Percentiles rank a stretch among this genome's conserved stretches.
phyloP scores from a whole-genome alignment of 352 stramenopile genomes.

The Globisporangium barbulae region DNA sequence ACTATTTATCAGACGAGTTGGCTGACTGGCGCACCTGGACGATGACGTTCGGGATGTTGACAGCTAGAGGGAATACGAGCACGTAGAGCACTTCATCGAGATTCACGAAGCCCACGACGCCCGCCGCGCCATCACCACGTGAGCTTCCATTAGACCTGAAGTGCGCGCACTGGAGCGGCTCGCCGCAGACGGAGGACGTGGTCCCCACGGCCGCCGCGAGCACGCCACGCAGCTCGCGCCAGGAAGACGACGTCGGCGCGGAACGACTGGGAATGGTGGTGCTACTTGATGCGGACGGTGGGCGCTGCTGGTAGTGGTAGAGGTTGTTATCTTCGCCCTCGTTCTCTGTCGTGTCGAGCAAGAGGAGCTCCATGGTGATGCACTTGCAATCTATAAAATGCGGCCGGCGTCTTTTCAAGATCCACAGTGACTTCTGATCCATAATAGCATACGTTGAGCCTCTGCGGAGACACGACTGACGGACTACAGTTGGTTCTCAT shows the following conservation, averaged over 20 bases:
- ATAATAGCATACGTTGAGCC: background rate
- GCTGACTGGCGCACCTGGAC: slow-evolving; percentile 15
- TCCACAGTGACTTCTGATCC: background rate
- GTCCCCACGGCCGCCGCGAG: slow-evolving; percentile 54
- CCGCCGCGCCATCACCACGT: background rate
- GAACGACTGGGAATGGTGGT: background rate
- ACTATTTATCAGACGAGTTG: background rate
- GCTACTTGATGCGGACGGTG: background rate
- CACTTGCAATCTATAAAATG: too few relatives aligned
- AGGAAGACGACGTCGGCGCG: slow-evolving; percentile 17
- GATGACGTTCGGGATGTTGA: slow-evolving; percentile 16
- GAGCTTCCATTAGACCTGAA: slow-evolving; percentile 20
- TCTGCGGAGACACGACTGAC: too few relatives aligned
- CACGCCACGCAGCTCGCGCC: slow-evolving; percentile 48
- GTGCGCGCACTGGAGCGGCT: slow-evolving; percentile 33
- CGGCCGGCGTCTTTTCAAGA: slow-evolving; percentile 8
- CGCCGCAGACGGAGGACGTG: slow-evolving; percentile 42
- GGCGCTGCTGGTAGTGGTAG: slow-evolving; percentile 30
- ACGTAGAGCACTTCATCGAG: slow-evolving; percentile 55
- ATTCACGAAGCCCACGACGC: slow-evolving; percentile 41
- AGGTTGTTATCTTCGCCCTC: slow-evolving; percentile 71
- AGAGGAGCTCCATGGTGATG: slow-evolving; percentile 41
- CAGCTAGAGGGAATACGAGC: slow-evolving; percentile 32
- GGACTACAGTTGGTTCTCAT: too few relatives aligned
- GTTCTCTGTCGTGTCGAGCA: slow-evolving; percentile 62